A percentile compares a stretch with the other conserved stretches of the same genome.
Conservation (phyloP, 352 stramenopile genomes). For the Globisporangium recalcitrans region DNA sequence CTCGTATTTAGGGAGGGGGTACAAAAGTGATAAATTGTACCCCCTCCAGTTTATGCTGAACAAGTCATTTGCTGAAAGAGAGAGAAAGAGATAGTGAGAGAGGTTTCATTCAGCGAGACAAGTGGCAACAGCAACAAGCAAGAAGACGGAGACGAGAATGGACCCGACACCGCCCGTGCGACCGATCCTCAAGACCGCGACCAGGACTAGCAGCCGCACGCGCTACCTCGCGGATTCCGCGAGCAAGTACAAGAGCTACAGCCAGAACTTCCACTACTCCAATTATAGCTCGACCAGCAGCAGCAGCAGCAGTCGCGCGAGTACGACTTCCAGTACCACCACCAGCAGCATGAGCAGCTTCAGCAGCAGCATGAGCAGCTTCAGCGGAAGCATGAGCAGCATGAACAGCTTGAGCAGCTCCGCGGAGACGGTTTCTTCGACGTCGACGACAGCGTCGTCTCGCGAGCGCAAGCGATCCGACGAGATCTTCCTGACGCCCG, state of each 20-base stretch:
- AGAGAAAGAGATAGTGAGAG: background rate
- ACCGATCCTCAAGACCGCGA: slow-evolving; percentile 58
- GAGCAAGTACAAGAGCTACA: slow-evolving; percentile 22
- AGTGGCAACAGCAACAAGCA: background rate
- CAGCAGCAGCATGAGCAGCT: background rate
- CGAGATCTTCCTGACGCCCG: slow-evolving; percentile 26
- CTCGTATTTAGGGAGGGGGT: background rate
- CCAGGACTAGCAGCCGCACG: slow-evolving; percentile 15
- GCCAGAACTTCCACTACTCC: slow-evolving; percentile 19
- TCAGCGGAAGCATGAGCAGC: slow-evolving; percentile 9
- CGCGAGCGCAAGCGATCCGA: slow-evolving; percentile 21
- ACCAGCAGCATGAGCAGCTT: slow-evolving; percentile 5
- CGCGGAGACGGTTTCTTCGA: slow-evolving; percentile 8
- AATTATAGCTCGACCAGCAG: slow-evolving; percentile 9
- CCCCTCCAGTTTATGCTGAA: too few relatives aligned
- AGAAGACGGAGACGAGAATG: slow-evolving; percentile 7
- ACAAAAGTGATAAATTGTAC: too few relatives aligned
- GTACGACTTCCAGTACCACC: background rate
- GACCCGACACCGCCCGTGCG: slow-evolving; percentile 21
- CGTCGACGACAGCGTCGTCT: slow-evolving; percentile 9
- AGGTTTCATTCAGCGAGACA: slow-evolving; percentile 1
- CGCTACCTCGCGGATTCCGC: slow-evolving; percentile 22
- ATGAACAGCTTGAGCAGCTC: slow-evolving; percentile 6
- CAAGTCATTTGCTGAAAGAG: background rate
- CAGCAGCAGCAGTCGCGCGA: slow-evolving; percentile 3